Conservation (phyloP, 2,329 filamentous ascomycete species). For the Neophaeococcomyces aloes region DNA sequence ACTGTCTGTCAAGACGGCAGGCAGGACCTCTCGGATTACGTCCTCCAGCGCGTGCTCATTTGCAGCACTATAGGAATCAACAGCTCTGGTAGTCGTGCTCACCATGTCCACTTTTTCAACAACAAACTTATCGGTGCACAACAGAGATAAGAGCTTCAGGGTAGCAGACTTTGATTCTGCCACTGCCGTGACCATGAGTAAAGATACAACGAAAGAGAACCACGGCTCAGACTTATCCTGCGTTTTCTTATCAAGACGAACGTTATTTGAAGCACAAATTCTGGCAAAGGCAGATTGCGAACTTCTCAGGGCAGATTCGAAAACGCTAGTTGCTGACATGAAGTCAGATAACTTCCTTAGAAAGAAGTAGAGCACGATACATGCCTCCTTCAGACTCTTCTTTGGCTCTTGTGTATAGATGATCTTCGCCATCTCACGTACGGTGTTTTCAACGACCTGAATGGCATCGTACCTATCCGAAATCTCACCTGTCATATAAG, state of each 20-base stretch:
- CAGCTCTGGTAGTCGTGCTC: not conserved
- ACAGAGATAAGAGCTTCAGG: constrained; percentile 17
- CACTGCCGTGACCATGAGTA: constrained; percentile 16
- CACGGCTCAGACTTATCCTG: not conserved
- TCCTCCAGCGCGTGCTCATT: constrained; percentile 14
- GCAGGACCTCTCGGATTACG: constrained; percentile 19
- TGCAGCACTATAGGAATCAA: constrained; percentile 14
- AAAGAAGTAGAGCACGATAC: constrained; percentile 16
- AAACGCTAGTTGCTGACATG: constrained; percentile 5
- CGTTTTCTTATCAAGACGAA: not conserved
- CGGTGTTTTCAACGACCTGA: constrained; percentile 10
- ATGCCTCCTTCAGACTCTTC: constrained; percentile 18
- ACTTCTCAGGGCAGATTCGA: not conserved
- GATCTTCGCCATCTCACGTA: constrained; percentile 12
- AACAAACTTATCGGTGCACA: constrained; percentile 7
- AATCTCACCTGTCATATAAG: constrained; percentile 23
- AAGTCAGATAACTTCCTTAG: constrained; percentile 13
- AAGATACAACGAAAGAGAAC: constrained; percentile 6
- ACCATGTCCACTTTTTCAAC: constrained; percentile 4
- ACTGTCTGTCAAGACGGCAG: constrained; percentile 14
- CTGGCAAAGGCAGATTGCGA: not conserved
- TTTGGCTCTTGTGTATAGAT: constrained; percentile 15
- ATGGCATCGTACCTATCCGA: constrained; percentile 14
- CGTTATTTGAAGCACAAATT: constrained; percentile 10
- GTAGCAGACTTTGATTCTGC: constrained; percentile 19